Evolutionary conservation across 306 rosid genomes (phyloP), one percentile per base, ranked within the genome.

Genomic region (Vigna unguiculata): DNA sequence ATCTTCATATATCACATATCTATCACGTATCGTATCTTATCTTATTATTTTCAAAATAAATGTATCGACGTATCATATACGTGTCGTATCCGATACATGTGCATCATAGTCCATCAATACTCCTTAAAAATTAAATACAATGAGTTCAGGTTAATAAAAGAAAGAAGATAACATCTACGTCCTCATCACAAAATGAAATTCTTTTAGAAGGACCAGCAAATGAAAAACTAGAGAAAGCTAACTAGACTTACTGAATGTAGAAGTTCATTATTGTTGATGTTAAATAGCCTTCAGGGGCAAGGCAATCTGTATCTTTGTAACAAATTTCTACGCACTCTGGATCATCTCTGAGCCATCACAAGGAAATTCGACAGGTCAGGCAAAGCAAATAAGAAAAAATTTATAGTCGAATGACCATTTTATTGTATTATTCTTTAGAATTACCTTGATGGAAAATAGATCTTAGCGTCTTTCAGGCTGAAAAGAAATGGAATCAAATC

Each of bases 371-470:
- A 24, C 54, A 82, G 63, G 69, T 43, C 69, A 71, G 70, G 46
- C 79, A 51, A 49, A 45, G 66, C 30, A 54, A 20, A 71, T 47
- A 28, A 19, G 41, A 53, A 19, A 21, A 15, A 69, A 40, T 25
- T 25, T 67, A 64, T 41, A 57, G 71, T 76, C 59, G 45, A 78
- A 65, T 58, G 58, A 70, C 76, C 36, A 43, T 20, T 64, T n/a
- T 71, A 22, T 25, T 38, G 69, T 71, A 63, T 82, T 62, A 24
- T 47, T 51, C 38, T 45, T 48, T 63, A 43, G 10, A 53, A 62
- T 68, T 87, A 95, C 99, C 99, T 88, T 76, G 97, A 88, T 28
- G 99, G 99, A 75, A 89, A 95, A 86, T 88, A 90, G 78, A 90
- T 91, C 84, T 67, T 90, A 17, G 90, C 78, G 14, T 87, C 97